phyloP scores from a whole-genome alignment of 305 asterid species.

The Fraxinus angustifolia region DNA sequence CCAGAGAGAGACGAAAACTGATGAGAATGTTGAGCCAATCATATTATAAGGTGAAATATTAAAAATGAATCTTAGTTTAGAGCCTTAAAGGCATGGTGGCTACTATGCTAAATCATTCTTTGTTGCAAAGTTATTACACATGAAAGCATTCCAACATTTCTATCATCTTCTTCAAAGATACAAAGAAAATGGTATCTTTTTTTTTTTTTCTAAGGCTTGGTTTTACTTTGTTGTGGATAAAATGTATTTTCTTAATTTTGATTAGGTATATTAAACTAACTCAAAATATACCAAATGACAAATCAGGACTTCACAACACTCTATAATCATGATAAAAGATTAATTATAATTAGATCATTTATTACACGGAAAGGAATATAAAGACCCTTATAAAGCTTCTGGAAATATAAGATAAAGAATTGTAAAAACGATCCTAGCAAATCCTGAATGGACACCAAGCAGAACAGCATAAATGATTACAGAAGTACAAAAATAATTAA shows the following conservation, averaged over 20 bases:
- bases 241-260: not conserved
- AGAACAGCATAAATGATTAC: slow-evolving; percentile 15
- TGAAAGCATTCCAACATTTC: not conserved
- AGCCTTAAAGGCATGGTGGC: not conserved
- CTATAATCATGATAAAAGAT: slow-evolving; percentile 3
- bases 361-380: not conserved
- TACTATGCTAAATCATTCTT: not conserved
- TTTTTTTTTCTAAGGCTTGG: slow-evolving; percentile 2
- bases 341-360: not conserved
- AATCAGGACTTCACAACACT: slow-evolving; percentile 13
- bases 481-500: not conserved
- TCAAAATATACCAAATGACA: not conserved
- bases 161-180: not conserved
- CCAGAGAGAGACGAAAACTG: slow-evolving; percentile 43
- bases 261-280: not conserved
- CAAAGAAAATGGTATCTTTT: not conserved
- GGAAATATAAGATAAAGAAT: not conserved
- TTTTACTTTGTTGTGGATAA: not conserved
- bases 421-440: slow-evolving; percentile 1
- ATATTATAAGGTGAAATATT: not conserved
- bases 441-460: not conserved
- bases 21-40: not conserved
- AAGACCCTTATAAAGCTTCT: not conserved
- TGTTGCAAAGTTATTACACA: not conserved
- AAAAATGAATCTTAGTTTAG: not conserved